Base-by-base conservation (phyloP, 176 grass and related monocot genomes). In the Rhynchospora breviuscula region DNA sequence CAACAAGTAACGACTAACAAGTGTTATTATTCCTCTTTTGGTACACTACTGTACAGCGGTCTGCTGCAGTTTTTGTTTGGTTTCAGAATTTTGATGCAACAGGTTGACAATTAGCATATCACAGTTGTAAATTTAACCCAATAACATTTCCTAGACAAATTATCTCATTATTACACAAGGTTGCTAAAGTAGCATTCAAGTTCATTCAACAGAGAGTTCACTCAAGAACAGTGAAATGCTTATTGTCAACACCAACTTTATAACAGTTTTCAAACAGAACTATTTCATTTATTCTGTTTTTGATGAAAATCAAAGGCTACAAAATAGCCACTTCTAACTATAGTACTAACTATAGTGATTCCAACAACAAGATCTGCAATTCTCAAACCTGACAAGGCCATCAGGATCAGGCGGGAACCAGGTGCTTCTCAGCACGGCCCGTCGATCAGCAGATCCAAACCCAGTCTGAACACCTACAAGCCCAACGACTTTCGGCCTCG, bases 401-500 rank as follows among this genome's bases (percentile, higher is more conserved):
- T 99, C 91, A 35, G 96, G 76, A 64, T 95, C 89, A 75, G 86
- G 79, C 2, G 96, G 96, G 86, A 99, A 99, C 96, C 93, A 99
- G 59, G 96, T 95, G 56, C 82, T 87, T 9, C 96, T 88, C 15
- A 99, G 91, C 51, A 89, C 93, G 0, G 82, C 88, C 17, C 91
- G 89, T 29, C 83, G 89, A 10, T 84, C 93, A 82, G 87, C 83
- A 40, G 89, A 91, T 70, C 88, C 85, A 62, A 90, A 88, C 19
- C 87, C 86, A 8, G 93, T 99, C 77, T 91, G 89, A 44, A 99
- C 89, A 18, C 96, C 93, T 3, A 99, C 91, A 23, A 99, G 53
- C 9, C 89, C 96, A 65, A 99, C 89, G 86, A 90, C 91, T 89
- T 93, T 99, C 15, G 94, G 89, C 83, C 88, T 85, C 19, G 77